A percentile compares a stretch with the other conserved stretches of the same genome.
These are phyloP conservation scores for Rhodamnia argentea DNA, from an alignment of 345 rosid species.

Conservation along the genomic window DNA sequence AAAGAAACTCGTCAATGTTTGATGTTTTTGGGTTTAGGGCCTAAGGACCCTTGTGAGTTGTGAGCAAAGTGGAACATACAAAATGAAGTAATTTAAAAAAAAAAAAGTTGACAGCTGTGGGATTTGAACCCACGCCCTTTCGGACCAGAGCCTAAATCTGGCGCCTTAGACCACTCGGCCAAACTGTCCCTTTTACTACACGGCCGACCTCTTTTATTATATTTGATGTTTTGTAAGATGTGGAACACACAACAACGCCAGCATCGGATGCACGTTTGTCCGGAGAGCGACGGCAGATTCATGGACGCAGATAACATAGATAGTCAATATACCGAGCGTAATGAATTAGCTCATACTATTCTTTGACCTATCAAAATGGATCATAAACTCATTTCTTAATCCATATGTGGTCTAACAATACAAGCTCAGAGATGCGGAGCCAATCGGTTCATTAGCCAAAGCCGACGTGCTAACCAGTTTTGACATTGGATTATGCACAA, in stretches of 20 bases:
- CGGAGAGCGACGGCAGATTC: not conserved
- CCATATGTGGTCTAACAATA: too few relatives aligned
- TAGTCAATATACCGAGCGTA: not conserved
- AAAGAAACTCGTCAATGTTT: not conserved
- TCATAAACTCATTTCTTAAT: too few relatives aligned
- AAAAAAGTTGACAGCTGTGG: conserved; percentile 72
- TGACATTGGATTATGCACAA: not conserved
- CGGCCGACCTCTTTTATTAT: accelerated
- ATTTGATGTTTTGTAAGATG: too few relatives aligned
- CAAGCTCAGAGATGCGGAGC: not conserved
- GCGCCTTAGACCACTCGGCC: conserved; percentile 99
- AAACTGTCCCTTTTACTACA: conserved; percentile 33
- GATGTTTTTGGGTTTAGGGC: not conserved
- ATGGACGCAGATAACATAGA: not conserved
- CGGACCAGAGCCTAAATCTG: conserved; percentile 99
- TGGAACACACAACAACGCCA: accelerated
- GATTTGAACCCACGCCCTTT: conserved; percentile 99
- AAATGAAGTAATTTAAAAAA: accelerated
- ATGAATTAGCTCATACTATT: not conserved
- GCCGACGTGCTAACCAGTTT: not conserved
- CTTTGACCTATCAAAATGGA: too few relatives aligned
- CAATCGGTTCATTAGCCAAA: not conserved
- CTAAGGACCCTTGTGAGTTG: not conserved
- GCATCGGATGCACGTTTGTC: accelerated
- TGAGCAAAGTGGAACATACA: not conserved